phyloP scores from a whole-genome alignment of 805 yeast genomes.

The Barnettozyma salicaria region DNA sequence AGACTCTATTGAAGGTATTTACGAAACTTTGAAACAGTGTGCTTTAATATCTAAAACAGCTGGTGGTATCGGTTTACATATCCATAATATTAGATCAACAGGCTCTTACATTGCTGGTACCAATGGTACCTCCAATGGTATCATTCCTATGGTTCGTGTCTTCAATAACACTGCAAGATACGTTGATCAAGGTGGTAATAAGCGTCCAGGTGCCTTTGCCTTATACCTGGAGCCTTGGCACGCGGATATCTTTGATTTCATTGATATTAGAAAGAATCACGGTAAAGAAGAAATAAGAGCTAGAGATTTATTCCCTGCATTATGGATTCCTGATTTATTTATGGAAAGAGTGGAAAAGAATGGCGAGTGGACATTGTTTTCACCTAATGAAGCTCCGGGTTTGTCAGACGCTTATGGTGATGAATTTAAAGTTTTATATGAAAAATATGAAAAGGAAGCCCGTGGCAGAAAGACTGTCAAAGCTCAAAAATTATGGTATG shows the following conservation, averaged over 20 bases:
- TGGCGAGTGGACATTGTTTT: constrained; percentile 82
- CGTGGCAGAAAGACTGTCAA: constrained; percentile 57
- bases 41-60: constrained; percentile 92
- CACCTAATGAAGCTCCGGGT: constrained; percentile 87
- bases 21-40: constrained; percentile 78
- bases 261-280: constrained; percentile 85
- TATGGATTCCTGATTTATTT: constrained; percentile 93
- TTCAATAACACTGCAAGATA: constrained; percentile 94
- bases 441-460: constrained; percentile 64
- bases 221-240: constrained; percentile 97
- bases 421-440: constrained; percentile 68
- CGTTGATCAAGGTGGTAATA: constrained; percentile 98
- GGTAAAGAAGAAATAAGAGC: constrained; percentile 94
- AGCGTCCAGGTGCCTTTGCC: constrained; percentile 97
- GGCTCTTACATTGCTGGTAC: constrained; percentile 90
- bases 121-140: constrained; percentile 87
- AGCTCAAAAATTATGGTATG: constrained; percentile 89
- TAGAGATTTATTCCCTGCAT: constrained; percentile 85
- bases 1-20: constrained; percentile 94
- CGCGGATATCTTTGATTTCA: constrained; percentile 78
- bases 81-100: constrained; percentile 77
- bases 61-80: constrained; percentile 92
- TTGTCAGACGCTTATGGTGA: constrained; percentile 78
- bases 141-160: constrained; percentile 94
- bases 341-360: constrained; percentile 83